A percentile compares a stretch with the other conserved stretches of the same genome.
Conservation (phyloP, 1,284 basidiomycete genomes). For the Trichosporon asahii region DNA sequence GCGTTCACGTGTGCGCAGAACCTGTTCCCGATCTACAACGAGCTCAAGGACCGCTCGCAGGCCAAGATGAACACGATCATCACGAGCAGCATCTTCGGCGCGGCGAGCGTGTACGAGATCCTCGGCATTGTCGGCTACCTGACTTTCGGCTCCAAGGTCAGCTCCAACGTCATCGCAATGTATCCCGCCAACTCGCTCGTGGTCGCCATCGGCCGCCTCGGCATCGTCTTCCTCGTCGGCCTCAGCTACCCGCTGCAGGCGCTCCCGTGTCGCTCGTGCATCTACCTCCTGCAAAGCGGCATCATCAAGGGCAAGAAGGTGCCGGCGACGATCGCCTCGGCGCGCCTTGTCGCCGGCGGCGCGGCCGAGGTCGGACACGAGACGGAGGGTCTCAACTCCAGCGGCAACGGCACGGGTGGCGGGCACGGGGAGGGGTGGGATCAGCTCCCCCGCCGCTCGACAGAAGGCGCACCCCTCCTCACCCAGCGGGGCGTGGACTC, state of each 20-base stretch:
- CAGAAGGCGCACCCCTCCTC: background rate
- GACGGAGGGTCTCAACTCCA: background rate
- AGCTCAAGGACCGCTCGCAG: conserved; percentile 77
- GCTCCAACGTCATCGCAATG: conserved; percentile 89
- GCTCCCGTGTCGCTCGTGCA: conserved; percentile 85
- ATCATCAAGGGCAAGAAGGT: conserved; percentile 34
- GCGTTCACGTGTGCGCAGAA: conserved; percentile 90
- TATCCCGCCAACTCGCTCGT: conserved; percentile 68
- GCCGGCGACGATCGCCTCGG: background rate
- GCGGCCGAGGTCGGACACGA: background rate
- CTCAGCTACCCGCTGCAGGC: conserved; percentile 92
- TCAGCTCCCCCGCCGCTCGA: background rate
- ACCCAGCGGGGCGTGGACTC: conserved; percentile 26
- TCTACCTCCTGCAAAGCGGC: conserved; percentile 70
- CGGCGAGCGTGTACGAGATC: conserved; percentile 70
- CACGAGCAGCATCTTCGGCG: conserved; percentile 75
- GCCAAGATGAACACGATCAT: conserved; percentile 82
- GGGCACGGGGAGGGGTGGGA: conserved; percentile 5
- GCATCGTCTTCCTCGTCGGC: conserved; percentile 83
- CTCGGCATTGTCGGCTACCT: conserved; percentile 66
- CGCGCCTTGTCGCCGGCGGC: background rate
- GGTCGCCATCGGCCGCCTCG: conserved; percentile 87
- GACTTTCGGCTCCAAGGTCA: conserved; percentile 88
- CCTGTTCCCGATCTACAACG: conserved; percentile 90
- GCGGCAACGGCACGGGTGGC: background rate